Conservation (phyloP, 1,284 basidiomycete species). For the Boletus semigastroideus region DNA sequence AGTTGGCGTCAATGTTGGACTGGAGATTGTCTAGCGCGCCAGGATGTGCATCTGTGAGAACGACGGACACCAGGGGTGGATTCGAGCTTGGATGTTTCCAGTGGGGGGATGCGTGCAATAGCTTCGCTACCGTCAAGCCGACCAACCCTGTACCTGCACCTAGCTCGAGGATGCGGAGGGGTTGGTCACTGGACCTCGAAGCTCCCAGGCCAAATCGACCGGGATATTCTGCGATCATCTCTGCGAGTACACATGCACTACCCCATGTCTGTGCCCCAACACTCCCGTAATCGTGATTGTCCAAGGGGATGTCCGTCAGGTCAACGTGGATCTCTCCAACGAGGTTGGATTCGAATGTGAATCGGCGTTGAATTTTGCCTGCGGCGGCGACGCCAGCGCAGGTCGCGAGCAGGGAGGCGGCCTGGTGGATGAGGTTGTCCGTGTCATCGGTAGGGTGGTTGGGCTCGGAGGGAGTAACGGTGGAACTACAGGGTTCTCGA, state of each 20-base stretch:
- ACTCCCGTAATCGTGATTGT: conserved; percentile 70
- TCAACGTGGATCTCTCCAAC: conserved; percentile 39
- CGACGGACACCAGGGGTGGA: conserved; percentile 40
- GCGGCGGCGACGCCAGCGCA: conserved; percentile 61
- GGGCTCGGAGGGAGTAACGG: no score
- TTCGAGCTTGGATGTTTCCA: background rate
- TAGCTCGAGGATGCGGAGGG: conserved; percentile 71
- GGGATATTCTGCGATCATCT: conserved; percentile 69
- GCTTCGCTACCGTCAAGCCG: conserved; percentile 61
- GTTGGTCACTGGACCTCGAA: background rate
- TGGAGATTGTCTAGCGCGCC: conserved; percentile 73
- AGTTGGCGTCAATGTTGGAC: conserved; percentile 66
- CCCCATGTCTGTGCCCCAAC: conserved; percentile 95
- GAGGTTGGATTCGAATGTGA: conserved; percentile 35
- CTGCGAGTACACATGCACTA: conserved; percentile 77
- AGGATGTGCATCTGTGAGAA: conserved; percentile 81
- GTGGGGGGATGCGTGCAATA: conserved; percentile 37
- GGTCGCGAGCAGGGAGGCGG: conserved; percentile 63
- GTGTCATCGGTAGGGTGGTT: background rate
- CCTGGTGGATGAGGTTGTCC: conserved; percentile 42
- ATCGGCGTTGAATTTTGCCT: conserved; percentile 43
- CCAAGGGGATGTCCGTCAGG: conserved; percentile 73
- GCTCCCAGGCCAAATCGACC: conserved; percentile 47
- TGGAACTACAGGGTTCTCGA: background rate
- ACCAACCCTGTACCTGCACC: conserved; percentile 89